Base-by-base conservation (phyloP, 2,329 filamentous ascomycete genomes). In the Stachybotrys elegans region DNA sequence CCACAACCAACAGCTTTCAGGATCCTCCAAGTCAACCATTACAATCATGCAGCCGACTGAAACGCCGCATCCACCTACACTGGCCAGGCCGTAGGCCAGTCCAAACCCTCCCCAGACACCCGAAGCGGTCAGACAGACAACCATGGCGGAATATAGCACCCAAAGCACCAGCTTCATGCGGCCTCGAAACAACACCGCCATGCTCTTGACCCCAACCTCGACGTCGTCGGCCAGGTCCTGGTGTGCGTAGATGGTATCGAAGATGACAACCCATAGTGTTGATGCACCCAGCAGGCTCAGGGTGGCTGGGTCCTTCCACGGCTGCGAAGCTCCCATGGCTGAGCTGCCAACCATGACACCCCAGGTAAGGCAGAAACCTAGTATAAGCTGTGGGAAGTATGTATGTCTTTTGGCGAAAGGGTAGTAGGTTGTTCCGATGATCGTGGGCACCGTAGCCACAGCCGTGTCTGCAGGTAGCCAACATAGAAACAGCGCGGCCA, bases 181-280 rank as follows among this genome's bases (percentile, higher is more conserved):
- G 36, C 19, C 19, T 22, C 19, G 8, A 21, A 39, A 39, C 8
- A 39, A 22, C 4, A 67, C 60, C 2, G 62, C 61, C 21, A 57
- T 55, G 49, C 60, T 62, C 48, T 58, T 60, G 14, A 67, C 48
- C 4, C 62, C 62, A 4, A 60, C 46, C 32, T 56, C 57, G 25
- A 57, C 44, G 23, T 66, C 63, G 25, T 66, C 63, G 16, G 48
- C 49, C 6, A 61, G 38, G 40, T 66, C 64, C 43, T 65, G 61
- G 41, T 61, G 55, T 5, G 61, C 63, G 44, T 66, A 66, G 37
- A 66, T 60, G 7, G 61, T 64, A 46, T 66, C 63, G 46, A 60
- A 65, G 37, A 65, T 56, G 40, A 60, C 46, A 6, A 54, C 57
- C 61, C 61, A 65, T 5, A 65, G 43, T 4, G 58, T 53, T 35